These are phyloP conservation scores for Beauveria brongniartii DNA, from an alignment of 2,329 filamentous ascomycete genomes.

Conservation along the genomic window DNA sequence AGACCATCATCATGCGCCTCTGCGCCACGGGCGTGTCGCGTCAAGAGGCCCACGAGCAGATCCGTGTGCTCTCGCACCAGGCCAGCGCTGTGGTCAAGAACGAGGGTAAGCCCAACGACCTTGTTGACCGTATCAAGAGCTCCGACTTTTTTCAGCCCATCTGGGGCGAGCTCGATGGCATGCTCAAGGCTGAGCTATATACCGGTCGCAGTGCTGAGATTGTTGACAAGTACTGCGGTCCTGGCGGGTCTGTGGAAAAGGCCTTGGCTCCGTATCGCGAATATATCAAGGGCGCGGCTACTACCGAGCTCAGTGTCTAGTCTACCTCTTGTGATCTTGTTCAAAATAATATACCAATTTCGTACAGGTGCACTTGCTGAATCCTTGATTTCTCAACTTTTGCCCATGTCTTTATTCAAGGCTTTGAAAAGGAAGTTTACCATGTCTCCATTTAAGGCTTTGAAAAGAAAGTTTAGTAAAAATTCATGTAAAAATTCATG, in stretches of 20 bases:
- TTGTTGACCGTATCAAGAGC: conserved; percentile 67
- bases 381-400: too few relatives aligned
- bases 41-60: conserved; percentile 81
- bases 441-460: too few relatives aligned
- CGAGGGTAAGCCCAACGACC: conserved; percentile 66
- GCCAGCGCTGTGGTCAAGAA: conserved; percentile 53
- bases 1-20: conserved; percentile 65
- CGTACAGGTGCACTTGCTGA: too few relatives aligned
- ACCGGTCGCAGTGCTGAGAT: conserved; percentile 37
- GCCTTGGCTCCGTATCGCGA: conserved; percentile 29
- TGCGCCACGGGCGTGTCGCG: conserved; percentile 61
- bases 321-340: too few relatives aligned
- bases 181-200: conserved; percentile 55
- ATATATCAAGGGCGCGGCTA: conserved; percentile 26
- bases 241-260: conserved; percentile 30
- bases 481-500: background rate
- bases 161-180: conserved; percentile 56
- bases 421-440: too few relatives aligned
- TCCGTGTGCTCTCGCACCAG: conserved; percentile 73
- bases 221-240: conserved; percentile 37
- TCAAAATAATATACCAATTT: too few relatives aligned
- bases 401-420: too few relatives aligned
- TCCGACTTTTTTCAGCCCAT: conserved; percentile 70
- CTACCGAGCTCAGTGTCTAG: conserved; percentile 32
- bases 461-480: too few relatives aligned